phyloP scores from a whole-genome alignment of 495 filamentous ascomycete species.

The Aspergillus carlsbadensis region DNA sequence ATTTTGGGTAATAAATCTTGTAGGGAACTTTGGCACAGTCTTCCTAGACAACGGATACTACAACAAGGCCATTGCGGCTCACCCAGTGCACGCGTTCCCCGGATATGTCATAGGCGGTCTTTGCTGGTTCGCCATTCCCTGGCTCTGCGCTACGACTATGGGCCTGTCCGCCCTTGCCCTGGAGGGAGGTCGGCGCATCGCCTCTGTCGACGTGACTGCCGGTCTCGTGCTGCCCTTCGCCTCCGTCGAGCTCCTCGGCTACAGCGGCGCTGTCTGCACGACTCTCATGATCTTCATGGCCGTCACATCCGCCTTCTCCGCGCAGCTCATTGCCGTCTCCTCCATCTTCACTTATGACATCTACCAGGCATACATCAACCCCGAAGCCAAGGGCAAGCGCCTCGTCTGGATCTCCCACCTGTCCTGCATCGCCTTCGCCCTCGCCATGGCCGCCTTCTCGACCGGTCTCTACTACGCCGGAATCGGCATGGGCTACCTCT shows the following conservation, averaged over 20 bases:
- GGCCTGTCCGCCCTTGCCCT: slow-evolving; percentile 85
- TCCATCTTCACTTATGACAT: slow-evolving; percentile 94
- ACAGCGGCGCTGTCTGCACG: slow-evolving; percentile 80
- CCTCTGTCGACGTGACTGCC: slow-evolving; percentile 72
- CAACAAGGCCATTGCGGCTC: slow-evolving; percentile 94
- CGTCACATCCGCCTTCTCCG: slow-evolving; percentile 85
- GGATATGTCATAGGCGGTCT: slow-evolving; percentile 91
- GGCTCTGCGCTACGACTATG: slow-evolving; percentile 91
- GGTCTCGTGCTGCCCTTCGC: slow-evolving; percentile 88
- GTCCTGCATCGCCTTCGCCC: slow-evolving; percentile 71
- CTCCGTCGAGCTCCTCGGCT: slow-evolving; percentile 84
- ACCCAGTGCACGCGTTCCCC: slow-evolving; percentile 83
- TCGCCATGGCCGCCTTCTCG: slow-evolving; percentile 82
- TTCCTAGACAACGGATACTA: slow-evolving; percentile 85
- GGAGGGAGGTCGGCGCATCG: slow-evolving; percentile 71
- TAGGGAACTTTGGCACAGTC: slow-evolving; percentile 72
- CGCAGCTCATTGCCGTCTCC: slow-evolving; percentile 88
- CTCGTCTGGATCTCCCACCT: slow-evolving; percentile 86
- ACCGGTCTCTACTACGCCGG: slow-evolving; percentile 74
- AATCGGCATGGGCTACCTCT: slow-evolving; percentile 73
- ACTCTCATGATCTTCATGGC: slow-evolving; percentile 94
- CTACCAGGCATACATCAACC: slow-evolving; percentile 63
- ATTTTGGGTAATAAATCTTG: slow-evolving; percentile 95
- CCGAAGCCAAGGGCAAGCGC: slow-evolving; percentile 64
- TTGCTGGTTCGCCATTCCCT: slow-evolving; percentile 94